phyloP scores from a whole-genome alignment of 371 early-diverging fungal genomes.

The Thermomucor indicae-seudaticae region DNA sequence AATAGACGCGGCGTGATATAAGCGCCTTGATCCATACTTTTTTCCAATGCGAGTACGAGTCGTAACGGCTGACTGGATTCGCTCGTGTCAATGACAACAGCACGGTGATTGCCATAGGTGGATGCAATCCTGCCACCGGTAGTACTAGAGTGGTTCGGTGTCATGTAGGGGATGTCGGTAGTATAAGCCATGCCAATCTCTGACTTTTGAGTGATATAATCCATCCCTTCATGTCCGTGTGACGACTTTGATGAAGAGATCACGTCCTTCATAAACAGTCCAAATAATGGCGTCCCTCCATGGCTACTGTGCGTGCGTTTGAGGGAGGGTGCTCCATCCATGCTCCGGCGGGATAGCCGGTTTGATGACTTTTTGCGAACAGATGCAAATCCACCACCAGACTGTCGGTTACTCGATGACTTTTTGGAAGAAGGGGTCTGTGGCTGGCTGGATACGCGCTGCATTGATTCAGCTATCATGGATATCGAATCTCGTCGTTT shows the following conservation, averaged over 20 bases:
- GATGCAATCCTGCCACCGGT: too few relatives aligned
- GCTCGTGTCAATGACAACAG: conserved; percentile 2
- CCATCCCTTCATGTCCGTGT: conserved; percentile 5
- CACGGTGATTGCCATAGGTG: neutral
- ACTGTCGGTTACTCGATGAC: conserved; percentile 2
- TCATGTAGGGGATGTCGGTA: too few relatives aligned
- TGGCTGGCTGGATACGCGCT: too few relatives aligned
- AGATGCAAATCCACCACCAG: conserved; percentile 17
- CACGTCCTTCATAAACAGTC: conserved; percentile 12
- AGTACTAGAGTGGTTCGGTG: too few relatives aligned
- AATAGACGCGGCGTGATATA: conserved; percentile 49
- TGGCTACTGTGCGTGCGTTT: conserved; percentile 2
- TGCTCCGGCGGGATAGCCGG: conserved; percentile 24
- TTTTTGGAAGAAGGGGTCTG: too few relatives aligned
- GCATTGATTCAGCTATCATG: too few relatives aligned
- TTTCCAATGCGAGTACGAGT: conserved; percentile 24
- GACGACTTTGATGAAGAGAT: neutral
- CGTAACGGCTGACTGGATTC: conserved; percentile 14
- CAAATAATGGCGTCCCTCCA: conserved; percentile 8
- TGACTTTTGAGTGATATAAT: conserved; percentile 5
- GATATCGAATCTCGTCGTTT: too few relatives aligned
- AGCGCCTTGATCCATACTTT: conserved; percentile 49
- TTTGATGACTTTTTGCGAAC: conserved; percentile 30
- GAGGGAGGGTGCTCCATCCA: conserved; percentile 18
- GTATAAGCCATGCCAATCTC: conserved; percentile 2